Evolutionary conservation across 2,329 filamentous ascomycete species (phyloP).

Genomic region (Epichloe bromicola): DNA sequence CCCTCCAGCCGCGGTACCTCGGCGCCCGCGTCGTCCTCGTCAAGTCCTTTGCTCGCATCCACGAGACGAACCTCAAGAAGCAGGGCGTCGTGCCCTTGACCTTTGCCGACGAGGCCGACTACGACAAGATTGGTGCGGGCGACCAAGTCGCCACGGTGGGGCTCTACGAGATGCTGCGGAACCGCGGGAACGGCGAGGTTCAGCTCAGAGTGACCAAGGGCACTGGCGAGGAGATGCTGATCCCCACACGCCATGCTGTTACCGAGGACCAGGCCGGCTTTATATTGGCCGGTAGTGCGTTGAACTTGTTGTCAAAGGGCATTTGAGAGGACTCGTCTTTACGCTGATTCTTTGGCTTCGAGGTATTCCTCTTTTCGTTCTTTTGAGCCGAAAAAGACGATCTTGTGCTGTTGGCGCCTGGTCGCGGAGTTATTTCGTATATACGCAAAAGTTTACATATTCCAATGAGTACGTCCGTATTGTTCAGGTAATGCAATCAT

Average conservation of each 20-base stretch:
- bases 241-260: slow-evolving; percentile 78
- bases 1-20: slow-evolving; percentile 80
- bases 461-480: too few relatives aligned
- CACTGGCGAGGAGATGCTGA: slow-evolving; percentile 49
- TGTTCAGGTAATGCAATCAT: too few relatives aligned
- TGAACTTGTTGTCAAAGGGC: slow-evolving; percentile 72
- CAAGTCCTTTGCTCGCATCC: slow-evolving; percentile 83
- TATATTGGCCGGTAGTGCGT: slow-evolving; percentile 81
- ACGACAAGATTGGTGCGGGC: slow-evolving; percentile 69
- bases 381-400: too few relatives aligned
- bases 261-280: slow-evolving; percentile 85
- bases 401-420: too few relatives aligned
- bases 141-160: slow-evolving; percentile 77
- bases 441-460: too few relatives aligned
- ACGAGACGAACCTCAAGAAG: slow-evolving; percentile 95
- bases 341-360: too few relatives aligned
- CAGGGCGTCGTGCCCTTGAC: slow-evolving; percentile 93
- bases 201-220: slow-evolving; percentile 50
- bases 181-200: slow-evolving; percentile 67
- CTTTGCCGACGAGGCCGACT: slow-evolving; percentile 78
- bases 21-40: slow-evolving; percentile 72
- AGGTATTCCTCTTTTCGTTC: too few relatives aligned
- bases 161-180: slow-evolving; percentile 66
- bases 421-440: too few relatives aligned
- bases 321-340: slow-evolving; percentile 3